Evolutionary conservation across 2,329 filamentous ascomycete species (phyloP).

Genomic region (Pseudogymnoascus sp.): DNA sequence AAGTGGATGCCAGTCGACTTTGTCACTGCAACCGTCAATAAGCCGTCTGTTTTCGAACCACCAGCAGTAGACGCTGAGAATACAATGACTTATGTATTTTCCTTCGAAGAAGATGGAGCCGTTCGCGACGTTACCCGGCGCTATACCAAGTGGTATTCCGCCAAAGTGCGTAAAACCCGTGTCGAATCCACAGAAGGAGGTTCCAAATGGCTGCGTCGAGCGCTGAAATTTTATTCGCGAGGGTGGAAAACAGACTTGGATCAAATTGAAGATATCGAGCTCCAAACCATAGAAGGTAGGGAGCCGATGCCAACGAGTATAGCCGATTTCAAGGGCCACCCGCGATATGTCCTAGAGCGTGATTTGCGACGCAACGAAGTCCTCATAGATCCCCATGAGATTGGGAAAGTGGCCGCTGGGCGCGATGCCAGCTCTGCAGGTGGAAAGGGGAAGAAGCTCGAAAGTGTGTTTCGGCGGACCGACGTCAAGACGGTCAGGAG

Average conservation of each 20-base stretch:
- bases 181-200: constrained; percentile 55
- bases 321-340: constrained; percentile 80
- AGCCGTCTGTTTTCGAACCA: constrained; percentile 70
- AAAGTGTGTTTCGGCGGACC: constrained; percentile 71
- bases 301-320: constrained; percentile 85
- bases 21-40: constrained; percentile 71
- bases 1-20: constrained; percentile 89
- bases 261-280: constrained; percentile 72
- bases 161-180: constrained; percentile 77
- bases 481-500: constrained; percentile 74
- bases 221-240: constrained; percentile 41
- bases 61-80: constrained; percentile 71
- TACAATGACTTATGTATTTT: constrained; percentile 72
- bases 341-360: constrained; percentile 72
- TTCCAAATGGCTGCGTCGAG: constrained; percentile 45
- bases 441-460: constrained; percentile 39
- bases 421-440: constrained; percentile 37
- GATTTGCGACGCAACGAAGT: constrained; percentile 81
- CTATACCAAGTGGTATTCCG: constrained; percentile 81
- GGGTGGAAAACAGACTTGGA: constrained; percentile 55
- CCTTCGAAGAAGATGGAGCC: constrained; percentile 71
- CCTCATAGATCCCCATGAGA: constrained; percentile 54
- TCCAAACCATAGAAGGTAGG: constrained; percentile 59
- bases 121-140: constrained; percentile 79
- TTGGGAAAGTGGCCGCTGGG: constrained; percentile 70